Conservation (phyloP, 2,329 filamentous ascomycete genomes). For the Colletotrichum sp. region DNA sequence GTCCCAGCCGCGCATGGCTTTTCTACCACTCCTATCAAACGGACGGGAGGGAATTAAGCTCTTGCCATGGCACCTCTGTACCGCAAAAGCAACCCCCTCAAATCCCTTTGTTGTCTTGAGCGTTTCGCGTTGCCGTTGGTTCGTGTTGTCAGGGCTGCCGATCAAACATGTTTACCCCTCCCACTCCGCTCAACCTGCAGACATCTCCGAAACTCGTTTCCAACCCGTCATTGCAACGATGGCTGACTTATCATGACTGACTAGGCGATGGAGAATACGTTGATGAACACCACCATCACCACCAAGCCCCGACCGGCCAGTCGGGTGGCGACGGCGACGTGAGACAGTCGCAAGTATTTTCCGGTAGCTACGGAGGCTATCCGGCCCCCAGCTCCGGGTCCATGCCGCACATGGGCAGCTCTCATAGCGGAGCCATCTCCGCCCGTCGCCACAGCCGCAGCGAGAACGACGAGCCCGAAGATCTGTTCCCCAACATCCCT, state of each 20-base stretch:
- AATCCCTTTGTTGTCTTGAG: conserved; percentile 9
- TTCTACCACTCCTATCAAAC: neutral
- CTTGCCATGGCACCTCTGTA: conserved; percentile 13
- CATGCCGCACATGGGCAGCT: conserved; percentile 64
- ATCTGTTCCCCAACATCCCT: conserved; percentile 86
- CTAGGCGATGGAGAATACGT: conserved; percentile 67
- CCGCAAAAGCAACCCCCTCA: conserved; percentile 2
- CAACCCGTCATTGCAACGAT: conserved; percentile 19
- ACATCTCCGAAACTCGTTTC: conserved; percentile 5
- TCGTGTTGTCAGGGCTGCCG: conserved; percentile 10
- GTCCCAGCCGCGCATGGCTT: conserved; percentile 20
- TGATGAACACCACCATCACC: conserved; percentile 71
- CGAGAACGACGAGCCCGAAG: conserved; percentile 65
- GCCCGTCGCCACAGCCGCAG: conserved; percentile 42
- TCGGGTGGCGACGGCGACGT: conserved; percentile 64
- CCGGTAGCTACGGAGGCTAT: conserved; percentile 61
- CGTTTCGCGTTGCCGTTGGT: conserved; percentile 16
- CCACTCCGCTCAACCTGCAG: conserved; percentile 11
- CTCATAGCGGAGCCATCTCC: conserved; percentile 37
- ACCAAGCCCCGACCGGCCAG: conserved; percentile 62
- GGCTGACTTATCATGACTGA: conserved; percentile 25
- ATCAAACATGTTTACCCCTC: conserved; percentile 22
- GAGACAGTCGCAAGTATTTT: conserved; percentile 77
- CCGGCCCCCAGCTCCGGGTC: conserved; percentile 59
- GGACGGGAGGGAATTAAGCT: neutral